phyloP scores from a whole-genome alignment of 345 rosid genomes.

The Combretum micranthum region DNA sequence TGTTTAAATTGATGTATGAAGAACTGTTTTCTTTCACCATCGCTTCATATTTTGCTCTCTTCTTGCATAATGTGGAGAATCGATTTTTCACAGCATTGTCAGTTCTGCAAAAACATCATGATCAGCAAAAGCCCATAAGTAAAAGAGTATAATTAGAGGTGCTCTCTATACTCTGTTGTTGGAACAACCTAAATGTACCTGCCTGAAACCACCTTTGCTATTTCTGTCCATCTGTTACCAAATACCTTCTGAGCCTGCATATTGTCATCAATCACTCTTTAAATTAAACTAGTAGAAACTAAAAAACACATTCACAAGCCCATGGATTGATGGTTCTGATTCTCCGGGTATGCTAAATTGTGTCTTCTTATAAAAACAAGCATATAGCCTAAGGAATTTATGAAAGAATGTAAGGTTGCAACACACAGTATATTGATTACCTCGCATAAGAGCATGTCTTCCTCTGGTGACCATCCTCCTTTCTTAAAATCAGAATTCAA shows the following conservation, averaged over 20 bases:
- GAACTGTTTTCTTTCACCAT: conserved; percentile 69
- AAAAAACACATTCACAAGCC: no score
- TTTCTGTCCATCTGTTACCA: conserved; percentile 99
- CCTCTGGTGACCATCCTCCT: conserved; percentile 99
- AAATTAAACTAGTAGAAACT: neutral
- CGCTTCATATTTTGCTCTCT: conserved; percentile 90
- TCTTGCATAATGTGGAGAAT: conserved; percentile 90
- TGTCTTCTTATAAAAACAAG: neutral
- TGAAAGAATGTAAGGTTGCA: neutral
- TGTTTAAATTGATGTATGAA: conserved; percentile 47
- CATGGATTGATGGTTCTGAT: no score
- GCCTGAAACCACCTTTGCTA: conserved; percentile 98
- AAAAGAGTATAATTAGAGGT: no score
- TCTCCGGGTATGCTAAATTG: no score
- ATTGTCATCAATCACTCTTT: conserved; percentile 3
- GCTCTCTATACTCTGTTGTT: no score
- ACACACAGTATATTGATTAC: conserved; percentile 23
- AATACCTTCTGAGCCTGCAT: conserved; percentile 87
- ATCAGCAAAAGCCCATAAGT: neutral
- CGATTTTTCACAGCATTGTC: conserved; percentile 99
- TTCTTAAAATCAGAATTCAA: conserved; percentile 96
- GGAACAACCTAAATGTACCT: conserved; percentile 39
- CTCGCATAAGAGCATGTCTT: conserved; percentile 95
- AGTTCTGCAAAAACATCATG: conserved; percentile 45
- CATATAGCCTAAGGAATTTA: neutral